Base-by-base conservation (phyloP, 1,284 basidiomycete species). In the Neonothopanus nambi region DNA sequence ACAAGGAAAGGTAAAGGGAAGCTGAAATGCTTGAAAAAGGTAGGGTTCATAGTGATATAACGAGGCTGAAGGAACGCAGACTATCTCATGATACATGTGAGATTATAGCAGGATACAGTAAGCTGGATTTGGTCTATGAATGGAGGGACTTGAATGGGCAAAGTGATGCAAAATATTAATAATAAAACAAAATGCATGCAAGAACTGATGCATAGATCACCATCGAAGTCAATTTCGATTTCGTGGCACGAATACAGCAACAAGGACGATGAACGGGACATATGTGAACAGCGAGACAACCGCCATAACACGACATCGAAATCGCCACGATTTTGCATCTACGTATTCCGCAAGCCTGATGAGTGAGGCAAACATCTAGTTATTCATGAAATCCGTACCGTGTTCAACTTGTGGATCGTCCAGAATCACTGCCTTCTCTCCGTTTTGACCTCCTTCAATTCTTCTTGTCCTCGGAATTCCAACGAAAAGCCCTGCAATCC, bases 371-470 rank as follows among this genome's bases (percentile, higher is more conserved):
- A 36, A n/a, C 57, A 51, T 42, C 48, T 48, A 49, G 55, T 45
- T 23, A 55, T 39, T 48, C 23, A 44, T 50, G 50, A 48, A 33
- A 46, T 13, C 72, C 84, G 62, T 62, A 89, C 88, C 85, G 64
- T 80, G 78, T 64, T 90, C 87, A 51, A 89, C 79, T 63, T 89
- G 87, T 20, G 87, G 87, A 67, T 90, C 87, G 62, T 90, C 88
- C 40, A 90, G 70, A 18, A 83, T 71, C 8, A 90, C 85, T 11
- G 80, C 84, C 64, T 88, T 89, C 70, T 88, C 87, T 48, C 73
- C 74, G 56, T 82, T 80, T 39, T 72, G 71, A 30, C 73, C 81
- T 21, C 82, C 85, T 26, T 49, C 55, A 21, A 85, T 75, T 38
- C 74, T 73, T 59, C 87, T 74, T 41, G 87, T 91, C 61, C 67